These are phyloP conservation scores for Pichia eremophila DNA, from an alignment of 805 yeast species.

Conservation along the genomic window DNA sequence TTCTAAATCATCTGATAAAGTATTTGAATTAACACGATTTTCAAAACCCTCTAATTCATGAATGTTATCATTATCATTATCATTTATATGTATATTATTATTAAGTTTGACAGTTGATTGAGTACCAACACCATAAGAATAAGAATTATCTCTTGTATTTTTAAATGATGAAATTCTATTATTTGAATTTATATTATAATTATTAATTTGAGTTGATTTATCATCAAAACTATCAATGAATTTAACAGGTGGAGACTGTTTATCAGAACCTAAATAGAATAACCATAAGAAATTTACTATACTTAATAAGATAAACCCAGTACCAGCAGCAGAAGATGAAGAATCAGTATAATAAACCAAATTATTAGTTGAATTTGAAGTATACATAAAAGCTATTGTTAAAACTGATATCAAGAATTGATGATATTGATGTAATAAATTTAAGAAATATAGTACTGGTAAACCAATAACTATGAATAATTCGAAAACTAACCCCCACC, in stretches of 20 bases:
- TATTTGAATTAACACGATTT: slow-evolving; percentile 4
- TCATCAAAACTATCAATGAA: slow-evolving; percentile 48
- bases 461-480: slow-evolving; percentile 46
- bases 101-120: slow-evolving; percentile 6
- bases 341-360: slow-evolving; percentile 63
- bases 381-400: slow-evolving; percentile 71
- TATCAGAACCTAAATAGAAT: slow-evolving; percentile 82
- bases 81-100: not conserved
- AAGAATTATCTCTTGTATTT: not conserved
- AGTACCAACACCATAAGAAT: not conserved
- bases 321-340: slow-evolving; percentile 76
- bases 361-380: slow-evolving; percentile 73
- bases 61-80: slow-evolving; percentile 1
- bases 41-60: slow-evolving; percentile 11
- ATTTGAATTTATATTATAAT: too few species aligned
- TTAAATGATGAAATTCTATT: slow-evolving; percentile 11
- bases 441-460: slow-evolving; percentile 44
- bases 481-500: slow-evolving; percentile 95
- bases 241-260: slow-evolving; percentile 76
- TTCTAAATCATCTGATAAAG: slow-evolving; percentile 1
- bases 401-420: slow-evolving; percentile 45
- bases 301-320: slow-evolving; percentile 79
- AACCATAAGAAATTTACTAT: slow-evolving; percentile 82
- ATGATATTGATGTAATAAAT: slow-evolving; percentile 62
- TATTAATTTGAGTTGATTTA: not conserved